Evolutionary conservation across 306 rosid species (phyloP), one percentile per base, ranked within the genome.

Genomic region (Corylus americana): DNA sequence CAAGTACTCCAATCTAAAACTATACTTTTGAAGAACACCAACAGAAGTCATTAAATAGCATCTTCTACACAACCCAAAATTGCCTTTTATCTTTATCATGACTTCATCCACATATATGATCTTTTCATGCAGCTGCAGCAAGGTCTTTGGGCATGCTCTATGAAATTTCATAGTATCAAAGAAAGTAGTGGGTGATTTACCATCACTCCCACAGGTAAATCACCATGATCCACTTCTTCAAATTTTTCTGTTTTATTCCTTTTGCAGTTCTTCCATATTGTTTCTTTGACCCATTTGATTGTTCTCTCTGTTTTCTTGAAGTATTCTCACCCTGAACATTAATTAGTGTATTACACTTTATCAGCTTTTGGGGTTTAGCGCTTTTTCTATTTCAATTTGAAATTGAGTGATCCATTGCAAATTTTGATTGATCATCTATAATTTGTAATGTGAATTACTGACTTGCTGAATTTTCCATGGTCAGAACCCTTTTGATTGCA

Each of bases 161-260:
- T 22, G 22, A 22, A 22, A 22, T 22, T 22, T 22, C 22, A 22
- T 22, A 22, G 22, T 22, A 22, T 22, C 22, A 22, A 22, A 22
- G 22, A 22, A 22, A 22, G 22, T 22, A 22, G 22, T 22, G 22
- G 22, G 22, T 22, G 22, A 22, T 22, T 22, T 22, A 22, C 92
- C 0, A 88, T 94, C 27, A 94, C 93, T 62, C 92, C 93, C 75
- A 81, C 91, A 35, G 98, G 97, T 89, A 78, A 44, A 10, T 18
- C 6, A 49, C 7, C 25, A 1, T 12, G 17, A 3, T 14, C 70
- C 55, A 17, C 17, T 8, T 69, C 54, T 62, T 39, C 44, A 17
- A 42, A 4, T 55, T 57, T 17, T 49, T n/a, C 50, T 63, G 31
- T 47, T 3, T 11, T 53, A 51, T 54, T 63, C 3, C 16, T 4